phyloP scores from a whole-genome alignment of 1,139 yeast species.

The Kurtzmaniella natalensis region DNA sequence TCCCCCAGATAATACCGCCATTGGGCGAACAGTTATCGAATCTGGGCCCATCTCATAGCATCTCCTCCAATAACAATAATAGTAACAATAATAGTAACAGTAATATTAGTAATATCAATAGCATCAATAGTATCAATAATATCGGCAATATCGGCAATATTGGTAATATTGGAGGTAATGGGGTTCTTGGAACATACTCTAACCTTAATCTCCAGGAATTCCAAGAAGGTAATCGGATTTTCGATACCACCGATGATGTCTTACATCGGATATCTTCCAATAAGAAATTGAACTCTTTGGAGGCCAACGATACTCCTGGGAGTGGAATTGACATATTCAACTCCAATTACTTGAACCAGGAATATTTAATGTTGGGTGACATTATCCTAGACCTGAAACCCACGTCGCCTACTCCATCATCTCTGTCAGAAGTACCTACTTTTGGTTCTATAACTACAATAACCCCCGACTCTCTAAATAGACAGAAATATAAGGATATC shows the following conservation, averaged over 20 bases:
- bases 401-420: constrained; percentile 44
- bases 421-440: constrained; percentile 18
- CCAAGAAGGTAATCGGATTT: constrained; percentile 15
- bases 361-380: constrained; percentile 57
- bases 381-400: constrained; percentile 48
- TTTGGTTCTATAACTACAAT: constrained; percentile 11
- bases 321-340: constrained; percentile 23
- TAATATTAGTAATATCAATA: no score
- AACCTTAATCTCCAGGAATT: no score
- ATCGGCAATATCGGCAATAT: no score
- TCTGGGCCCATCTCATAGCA: no score
- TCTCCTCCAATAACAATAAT: no score
- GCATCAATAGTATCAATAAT: no score
- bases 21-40: no score
- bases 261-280: constrained; percentile 21
- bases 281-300: constrained; percentile 4
- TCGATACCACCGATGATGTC: constrained; percentile 39
- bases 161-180: no score
- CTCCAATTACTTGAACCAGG: constrained; percentile 48
- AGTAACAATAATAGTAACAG: no score
- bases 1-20: no score
- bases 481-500: constrained; percentile 21
- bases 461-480: constrained; percentile 15
- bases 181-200: no score
- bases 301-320: constrained; percentile 9